A percentile compares a stretch with the other conserved stretches of the same genome.
Conservation (phyloP, 805 yeast species). For the Metschnikowia orientalis region DNA sequence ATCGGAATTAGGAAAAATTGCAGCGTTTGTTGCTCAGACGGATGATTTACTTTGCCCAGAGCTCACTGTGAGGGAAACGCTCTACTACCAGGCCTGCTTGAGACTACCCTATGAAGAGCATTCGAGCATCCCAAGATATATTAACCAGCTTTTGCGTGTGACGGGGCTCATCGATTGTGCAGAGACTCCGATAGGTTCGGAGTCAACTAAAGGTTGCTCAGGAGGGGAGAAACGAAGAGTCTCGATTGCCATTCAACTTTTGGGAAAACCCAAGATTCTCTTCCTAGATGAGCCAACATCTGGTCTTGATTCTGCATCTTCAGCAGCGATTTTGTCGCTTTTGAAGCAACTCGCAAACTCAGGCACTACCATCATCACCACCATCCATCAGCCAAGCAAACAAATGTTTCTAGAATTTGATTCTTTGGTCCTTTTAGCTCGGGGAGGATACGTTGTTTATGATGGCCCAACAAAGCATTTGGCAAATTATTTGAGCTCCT, state of each 20-base stretch:
- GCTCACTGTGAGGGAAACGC: conserved; percentile 74
- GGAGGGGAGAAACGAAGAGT: conserved; percentile 73
- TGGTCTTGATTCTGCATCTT: conserved; percentile 78
- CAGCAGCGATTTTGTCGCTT: conserved; percentile 60
- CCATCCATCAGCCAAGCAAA: conserved; percentile 82
- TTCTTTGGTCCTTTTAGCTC: conserved; percentile 64
- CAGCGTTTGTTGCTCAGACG: conserved; percentile 80
- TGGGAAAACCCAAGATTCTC: conserved; percentile 66
- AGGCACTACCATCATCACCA: conserved; percentile 62
- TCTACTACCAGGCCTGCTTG: conserved; percentile 65
- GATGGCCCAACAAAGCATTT: conserved; percentile 52
- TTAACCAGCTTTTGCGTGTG: conserved; percentile 56
- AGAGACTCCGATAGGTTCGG: conserved; percentile 50
- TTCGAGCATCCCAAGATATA: conserved; percentile 41
- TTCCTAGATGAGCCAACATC: conserved; percentile 87
- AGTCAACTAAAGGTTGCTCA: conserved; percentile 36
- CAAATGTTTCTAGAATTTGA: conserved; percentile 65
- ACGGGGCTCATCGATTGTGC: conserved; percentile 75
- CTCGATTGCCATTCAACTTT: conserved; percentile 73
- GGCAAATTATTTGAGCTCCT: conserved; percentile 41
- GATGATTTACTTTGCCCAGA: conserved; percentile 68
- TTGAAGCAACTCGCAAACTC: conserved; percentile 56
- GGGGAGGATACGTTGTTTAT: conserved; percentile 67
- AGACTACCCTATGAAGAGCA: conserved; percentile 47
- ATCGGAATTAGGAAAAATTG: conserved; percentile 26